phyloP scores from a whole-genome alignment of 2,329 filamentous ascomycete genomes.

The Arachnomyces sp. region DNA sequence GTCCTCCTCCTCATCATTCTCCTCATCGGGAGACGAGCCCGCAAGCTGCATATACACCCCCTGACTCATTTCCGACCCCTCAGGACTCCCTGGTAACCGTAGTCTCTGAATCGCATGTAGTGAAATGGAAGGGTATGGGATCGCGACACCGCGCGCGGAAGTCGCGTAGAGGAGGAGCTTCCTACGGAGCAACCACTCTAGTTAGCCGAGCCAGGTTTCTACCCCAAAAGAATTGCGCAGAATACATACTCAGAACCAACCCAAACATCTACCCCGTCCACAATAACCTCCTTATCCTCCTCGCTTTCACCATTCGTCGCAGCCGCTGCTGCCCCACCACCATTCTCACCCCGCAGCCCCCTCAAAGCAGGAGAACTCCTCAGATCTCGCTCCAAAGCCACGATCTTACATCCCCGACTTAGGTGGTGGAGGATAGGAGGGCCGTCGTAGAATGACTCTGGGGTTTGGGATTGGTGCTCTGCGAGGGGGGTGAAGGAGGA shows the following conservation, averaged over 20 bases:
- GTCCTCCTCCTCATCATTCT: constrained; percentile 32
- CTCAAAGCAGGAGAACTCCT: constrained; percentile 25
- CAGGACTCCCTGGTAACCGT: constrained; percentile 22
- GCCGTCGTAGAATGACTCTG: constrained; percentile 39
- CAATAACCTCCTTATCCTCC: constrained; percentile 26
- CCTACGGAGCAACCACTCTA: constrained; percentile 11
- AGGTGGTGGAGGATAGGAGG: constrained; percentile 41
- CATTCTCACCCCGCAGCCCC: constrained; percentile 19
- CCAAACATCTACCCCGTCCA: constrained; percentile 37
- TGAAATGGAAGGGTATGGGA: constrained; percentile 42
- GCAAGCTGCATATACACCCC: constrained; percentile 43
- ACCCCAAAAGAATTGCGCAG: background rate
- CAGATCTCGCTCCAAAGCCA: constrained; percentile 35
- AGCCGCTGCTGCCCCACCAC: constrained; percentile 7
- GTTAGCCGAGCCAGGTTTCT: constrained; percentile 7
- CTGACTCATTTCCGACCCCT: constrained; percentile 25
- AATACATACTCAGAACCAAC: constrained; percentile 40
- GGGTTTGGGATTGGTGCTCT: constrained; percentile 41
- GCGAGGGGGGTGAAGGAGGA: constrained; percentile 36
- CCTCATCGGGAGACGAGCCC: constrained; percentile 17
- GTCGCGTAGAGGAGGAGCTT: constrained; percentile 37
- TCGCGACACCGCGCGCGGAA: constrained; percentile 31
- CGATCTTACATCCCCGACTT: constrained; percentile 36
- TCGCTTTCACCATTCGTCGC: constrained; percentile 7
- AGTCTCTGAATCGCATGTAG: constrained; percentile 42